Conservation (phyloP, 1,284 basidiomycete species). For the Gomphus sp. region DNA sequence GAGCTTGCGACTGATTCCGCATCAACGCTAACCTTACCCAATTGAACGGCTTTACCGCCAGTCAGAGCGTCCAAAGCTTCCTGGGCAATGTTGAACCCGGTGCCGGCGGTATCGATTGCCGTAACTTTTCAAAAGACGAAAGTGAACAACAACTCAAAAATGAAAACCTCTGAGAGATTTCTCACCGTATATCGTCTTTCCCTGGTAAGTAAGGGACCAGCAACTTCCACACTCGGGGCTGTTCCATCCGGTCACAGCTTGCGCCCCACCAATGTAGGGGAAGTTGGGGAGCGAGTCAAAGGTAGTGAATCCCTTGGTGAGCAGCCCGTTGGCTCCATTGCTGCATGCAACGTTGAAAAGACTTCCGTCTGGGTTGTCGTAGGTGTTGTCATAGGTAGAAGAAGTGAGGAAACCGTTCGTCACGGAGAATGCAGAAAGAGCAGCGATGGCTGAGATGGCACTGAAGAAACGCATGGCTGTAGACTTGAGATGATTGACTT, state of each 20-base stretch:
- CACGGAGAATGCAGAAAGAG: neutral
- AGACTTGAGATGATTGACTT: neutral
- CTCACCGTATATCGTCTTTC: constrained; percentile 23
- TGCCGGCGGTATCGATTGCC: constrained; percentile 30
- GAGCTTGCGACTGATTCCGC: constrained; percentile 11
- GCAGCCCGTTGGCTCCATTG: constrained; percentile 38
- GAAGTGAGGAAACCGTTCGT: constrained; percentile 20
- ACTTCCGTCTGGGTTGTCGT: constrained; percentile 28
- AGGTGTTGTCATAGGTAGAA: constrained; percentile 33
- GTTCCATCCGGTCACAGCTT: constrained; percentile 33
- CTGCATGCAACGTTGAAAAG: constrained; percentile 41
- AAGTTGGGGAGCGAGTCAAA: constrained; percentile 33
- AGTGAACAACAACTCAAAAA: neutral
- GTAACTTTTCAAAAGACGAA: constrained; percentile 15
- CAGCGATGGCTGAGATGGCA: constrained; percentile 7
- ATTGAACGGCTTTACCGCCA: constrained; percentile 11
- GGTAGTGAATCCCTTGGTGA: constrained; percentile 25
- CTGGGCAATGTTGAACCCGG: constrained; percentile 30
- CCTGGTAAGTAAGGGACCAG: constrained; percentile 34
- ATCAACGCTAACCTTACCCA: constrained; percentile 13
- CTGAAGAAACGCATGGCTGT: constrained; percentile 8
- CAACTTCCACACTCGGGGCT: constrained; percentile 40
- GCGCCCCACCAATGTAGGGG: constrained; percentile 36
- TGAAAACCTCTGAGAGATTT: neutral
- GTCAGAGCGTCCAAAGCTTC: constrained; percentile 16